Conservation (phyloP, 1,139 yeast species). For the Zygosaccharomyces sapae region DNA sequence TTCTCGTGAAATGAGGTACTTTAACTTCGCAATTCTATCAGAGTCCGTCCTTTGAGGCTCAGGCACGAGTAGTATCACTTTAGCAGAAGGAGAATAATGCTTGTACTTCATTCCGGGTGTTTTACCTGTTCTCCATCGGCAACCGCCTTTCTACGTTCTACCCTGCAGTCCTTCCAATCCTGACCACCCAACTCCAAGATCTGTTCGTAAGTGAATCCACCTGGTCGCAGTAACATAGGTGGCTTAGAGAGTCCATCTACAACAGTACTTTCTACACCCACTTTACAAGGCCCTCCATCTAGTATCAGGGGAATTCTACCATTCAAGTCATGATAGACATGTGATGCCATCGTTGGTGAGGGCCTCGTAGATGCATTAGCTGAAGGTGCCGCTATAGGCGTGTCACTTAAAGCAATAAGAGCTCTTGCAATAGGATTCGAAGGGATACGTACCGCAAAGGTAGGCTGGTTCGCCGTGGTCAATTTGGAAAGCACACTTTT, state of each 20-base stretch:
- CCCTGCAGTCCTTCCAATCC: constrained; percentile 56
- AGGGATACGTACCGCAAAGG: constrained; percentile 91
- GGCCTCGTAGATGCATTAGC: constrained; percentile 97
- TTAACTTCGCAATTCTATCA: constrained; percentile 13
- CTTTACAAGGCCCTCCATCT: constrained; percentile 88
- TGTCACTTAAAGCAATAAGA: constrained; percentile 75
- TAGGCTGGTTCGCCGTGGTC: constrained; percentile 82
- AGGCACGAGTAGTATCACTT: constrained; percentile 62
- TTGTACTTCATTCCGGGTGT: constrained; percentile 98
- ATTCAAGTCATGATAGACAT: constrained; percentile 72
- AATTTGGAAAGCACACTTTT: constrained; percentile 56
- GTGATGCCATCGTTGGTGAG: constrained; percentile 83
- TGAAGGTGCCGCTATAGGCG: constrained; percentile 95
- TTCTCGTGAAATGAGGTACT: constrained; percentile 15
- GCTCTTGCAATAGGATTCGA: constrained; percentile 87
- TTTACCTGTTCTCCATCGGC: constrained; percentile 63
- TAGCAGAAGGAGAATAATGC: constrained; percentile 89
- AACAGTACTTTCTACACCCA: constrained; percentile 92
- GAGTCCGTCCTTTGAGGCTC: constrained; percentile 8
- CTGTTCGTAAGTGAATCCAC: constrained; percentile 82
- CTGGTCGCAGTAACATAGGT: constrained; percentile 88
- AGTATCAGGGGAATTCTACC: constrained; percentile 79
- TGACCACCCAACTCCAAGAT: constrained; percentile 60
- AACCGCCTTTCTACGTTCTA: constrained; percentile 61
- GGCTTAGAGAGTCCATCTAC: constrained; percentile 82